Percentiles rank a stretch among this genome's conserved stretches.
These are phyloP conservation scores for Collybiopsis confluens DNA, from an alignment of 768 basidiomycete species.

Conservation along the genomic window DNA sequence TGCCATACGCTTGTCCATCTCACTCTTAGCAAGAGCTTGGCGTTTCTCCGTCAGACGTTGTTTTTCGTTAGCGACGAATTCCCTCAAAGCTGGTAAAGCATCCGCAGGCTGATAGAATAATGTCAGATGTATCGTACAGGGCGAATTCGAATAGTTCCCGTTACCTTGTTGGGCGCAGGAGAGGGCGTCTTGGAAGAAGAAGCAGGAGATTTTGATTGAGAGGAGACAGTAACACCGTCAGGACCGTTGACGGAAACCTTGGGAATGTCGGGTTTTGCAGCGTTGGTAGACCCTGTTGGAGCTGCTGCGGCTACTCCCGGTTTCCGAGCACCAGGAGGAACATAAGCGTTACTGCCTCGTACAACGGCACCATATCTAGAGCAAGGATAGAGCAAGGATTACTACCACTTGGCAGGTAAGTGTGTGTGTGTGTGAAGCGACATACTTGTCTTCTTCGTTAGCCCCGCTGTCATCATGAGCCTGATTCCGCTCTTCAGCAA, in stretches of 20 bases:
- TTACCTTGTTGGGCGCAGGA: constrained; percentile 60
- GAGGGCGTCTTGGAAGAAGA: constrained; percentile 61
- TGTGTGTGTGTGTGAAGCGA: constrained; percentile 13
- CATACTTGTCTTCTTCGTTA: constrained; percentile 97
- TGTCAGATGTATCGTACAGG: too few species aligned
- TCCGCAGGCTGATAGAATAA: constrained; percentile 59
- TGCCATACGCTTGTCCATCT: constrained; percentile 92
- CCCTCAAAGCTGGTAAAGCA: constrained; percentile 80
- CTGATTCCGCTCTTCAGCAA: constrained; percentile 83
- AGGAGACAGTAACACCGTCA: constrained; percentile 53
- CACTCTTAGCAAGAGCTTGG: constrained; percentile 82
- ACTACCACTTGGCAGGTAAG: constrained; percentile 9
- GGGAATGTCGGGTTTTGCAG: constrained; percentile 49
- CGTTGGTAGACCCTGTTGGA: constrained; percentile 23
- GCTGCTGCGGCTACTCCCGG: constrained; percentile 24
- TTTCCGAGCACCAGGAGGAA: constrained; percentile 88
- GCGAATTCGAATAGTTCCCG: background rate
- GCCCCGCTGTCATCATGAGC: constrained; percentile 62
- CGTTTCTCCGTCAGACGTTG: constrained; percentile 88
- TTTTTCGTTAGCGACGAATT: constrained; percentile 90
- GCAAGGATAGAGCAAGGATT: constrained; percentile 20
- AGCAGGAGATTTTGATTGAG: constrained; percentile 36
- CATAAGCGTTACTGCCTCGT: constrained; percentile 83
- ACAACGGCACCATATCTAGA: constrained; percentile 88
- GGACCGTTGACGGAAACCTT: constrained; percentile 76